These are phyloP conservation scores for Coemansia aciculifera DNA, from an alignment of 192 early-diverging fungal species.

Conservation along the genomic window DNA sequence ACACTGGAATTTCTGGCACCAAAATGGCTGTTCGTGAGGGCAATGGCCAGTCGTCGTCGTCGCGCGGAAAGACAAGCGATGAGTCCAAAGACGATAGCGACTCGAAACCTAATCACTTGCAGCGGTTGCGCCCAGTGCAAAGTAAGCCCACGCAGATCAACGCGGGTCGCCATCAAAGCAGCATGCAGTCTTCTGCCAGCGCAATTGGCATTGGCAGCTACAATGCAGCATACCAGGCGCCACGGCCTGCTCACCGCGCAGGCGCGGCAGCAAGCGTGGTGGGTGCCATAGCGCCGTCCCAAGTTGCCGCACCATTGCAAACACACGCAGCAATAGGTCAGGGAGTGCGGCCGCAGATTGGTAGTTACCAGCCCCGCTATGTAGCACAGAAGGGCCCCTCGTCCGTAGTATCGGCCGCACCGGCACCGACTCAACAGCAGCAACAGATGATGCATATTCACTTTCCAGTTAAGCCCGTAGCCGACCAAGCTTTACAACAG, in stretches of 20 bases:
- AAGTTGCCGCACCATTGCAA: conserved; percentile 27
- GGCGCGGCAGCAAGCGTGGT: conserved; percentile 48
- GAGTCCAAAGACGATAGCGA: conserved; percentile 24
- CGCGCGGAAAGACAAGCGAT: conserved; percentile 30
- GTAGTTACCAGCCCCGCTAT: conserved; percentile 51
- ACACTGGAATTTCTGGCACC: conserved; percentile 27
- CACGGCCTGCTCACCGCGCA: conserved; percentile 26
- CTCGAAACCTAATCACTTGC: conserved; percentile 15
- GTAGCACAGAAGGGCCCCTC: conserved; percentile 36
- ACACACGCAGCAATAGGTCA: conserved; percentile 22
- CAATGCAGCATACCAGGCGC: conserved; percentile 25
- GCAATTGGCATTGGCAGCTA: conserved; percentile 53
- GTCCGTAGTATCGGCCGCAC: conserved; percentile 47
- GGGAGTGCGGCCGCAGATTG: conserved; percentile 40
- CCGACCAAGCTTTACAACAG: conserved; percentile 9
- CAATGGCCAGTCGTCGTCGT: conserved; percentile 19
- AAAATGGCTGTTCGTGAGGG: conserved; percentile 34
- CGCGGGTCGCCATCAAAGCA: conserved; percentile 19
- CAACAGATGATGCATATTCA: conserved; percentile 28
- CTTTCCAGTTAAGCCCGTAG: conserved; percentile 12
- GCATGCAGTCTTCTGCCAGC: conserved; percentile 45
- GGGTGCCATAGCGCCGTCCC: conserved; percentile 23
- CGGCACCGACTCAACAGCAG: conserved; percentile 18
- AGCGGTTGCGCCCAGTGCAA: conserved; percentile 24
- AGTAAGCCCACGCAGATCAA: conserved; percentile 18